These are phyloP conservation scores for Backusella mclennaniae DNA, from an alignment of 192 early-diverging fungal species.

Conservation along the genomic window DNA sequence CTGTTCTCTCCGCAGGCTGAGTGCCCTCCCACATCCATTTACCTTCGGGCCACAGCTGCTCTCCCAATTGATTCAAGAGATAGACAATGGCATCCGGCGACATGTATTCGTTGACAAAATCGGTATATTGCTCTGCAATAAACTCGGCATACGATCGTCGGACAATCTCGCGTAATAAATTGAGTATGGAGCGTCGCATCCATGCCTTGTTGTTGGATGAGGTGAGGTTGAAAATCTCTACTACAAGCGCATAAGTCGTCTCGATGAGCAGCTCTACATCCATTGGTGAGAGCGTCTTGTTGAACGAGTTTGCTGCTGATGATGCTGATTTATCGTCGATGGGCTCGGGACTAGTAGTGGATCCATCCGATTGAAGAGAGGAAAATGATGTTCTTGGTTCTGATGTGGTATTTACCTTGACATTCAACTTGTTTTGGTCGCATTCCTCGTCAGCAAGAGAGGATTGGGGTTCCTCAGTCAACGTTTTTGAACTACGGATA, in stretches of 20 bases:
- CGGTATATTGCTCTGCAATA: slow-evolving; percentile 28
- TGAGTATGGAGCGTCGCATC: slow-evolving; percentile 35
- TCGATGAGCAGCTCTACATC: slow-evolving; percentile 37
- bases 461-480: not conserved
- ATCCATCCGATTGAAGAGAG: not conserved
- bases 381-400: not conserved
- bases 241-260: slow-evolving; percentile 34
- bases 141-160: slow-evolving; percentile 35
- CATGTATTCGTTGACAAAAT: slow-evolving; percentile 27
- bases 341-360: not conserved
- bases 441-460: not conserved
- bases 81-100: slow-evolving; percentile 22
- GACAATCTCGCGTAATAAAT: slow-evolving; percentile 34
- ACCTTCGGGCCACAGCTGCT: slow-evolving; percentile 33
- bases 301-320: not conserved
- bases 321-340: not conserved
- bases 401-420: not conserved
- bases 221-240: slow-evolving; percentile 36
- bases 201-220: slow-evolving; percentile 34
- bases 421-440: not conserved
- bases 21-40: slow-evolving; percentile 9
- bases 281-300: slow-evolving; percentile 2
- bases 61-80: slow-evolving; percentile 5
- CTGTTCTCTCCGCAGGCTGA: not conserved
- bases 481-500: not conserved